Conservation (phyloP, 805 yeast genomes). For the Yamadazyma nakazawae region DNA sequence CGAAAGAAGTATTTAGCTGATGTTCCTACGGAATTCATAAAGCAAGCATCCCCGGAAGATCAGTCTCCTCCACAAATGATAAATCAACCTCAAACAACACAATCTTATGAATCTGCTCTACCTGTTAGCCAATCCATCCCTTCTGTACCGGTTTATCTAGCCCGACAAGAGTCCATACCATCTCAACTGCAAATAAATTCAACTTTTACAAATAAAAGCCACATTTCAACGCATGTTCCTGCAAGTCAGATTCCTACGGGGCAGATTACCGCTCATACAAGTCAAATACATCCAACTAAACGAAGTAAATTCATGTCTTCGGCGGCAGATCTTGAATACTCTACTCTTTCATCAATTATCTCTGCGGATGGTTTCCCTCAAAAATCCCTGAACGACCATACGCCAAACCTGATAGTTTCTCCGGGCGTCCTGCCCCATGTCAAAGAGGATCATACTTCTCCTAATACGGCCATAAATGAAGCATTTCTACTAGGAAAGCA, state of each 20-base stretch:
- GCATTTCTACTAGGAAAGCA: conserved; percentile 10
- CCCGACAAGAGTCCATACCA: not conserved
- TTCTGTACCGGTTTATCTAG: not conserved
- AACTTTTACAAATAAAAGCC: not conserved
- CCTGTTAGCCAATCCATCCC: not conserved
- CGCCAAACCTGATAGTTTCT: conserved; percentile 35
- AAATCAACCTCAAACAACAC: not conserved
- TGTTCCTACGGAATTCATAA: conserved; percentile 31
- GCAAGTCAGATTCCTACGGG: not conserved
- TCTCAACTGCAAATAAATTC: not conserved
- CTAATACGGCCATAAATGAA: conserved; percentile 17
- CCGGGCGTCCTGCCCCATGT: conserved; percentile 36
- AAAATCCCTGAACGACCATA: conserved; percentile 14
- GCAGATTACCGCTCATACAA: not conserved
- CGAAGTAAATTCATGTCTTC: conserved; percentile 51
- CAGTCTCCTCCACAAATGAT: not conserved
- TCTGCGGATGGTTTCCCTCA: conserved; percentile 38
- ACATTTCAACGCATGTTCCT: not conserved
- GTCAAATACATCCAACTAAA: not conserved
- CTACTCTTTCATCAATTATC: conserved; percentile 63
- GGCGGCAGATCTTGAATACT: conserved; percentile 73
- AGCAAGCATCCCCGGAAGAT: not conserved
- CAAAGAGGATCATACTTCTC: conserved; percentile 8
- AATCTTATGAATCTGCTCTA: not conserved
- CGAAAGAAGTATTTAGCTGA: conserved; percentile 76